A percentile compares a stretch with the other conserved stretches of the same genome.
Evolutionary conservation across 805 yeast genomes (phyloP).

Genomic region (Lipomyces mesembrius): DNA sequence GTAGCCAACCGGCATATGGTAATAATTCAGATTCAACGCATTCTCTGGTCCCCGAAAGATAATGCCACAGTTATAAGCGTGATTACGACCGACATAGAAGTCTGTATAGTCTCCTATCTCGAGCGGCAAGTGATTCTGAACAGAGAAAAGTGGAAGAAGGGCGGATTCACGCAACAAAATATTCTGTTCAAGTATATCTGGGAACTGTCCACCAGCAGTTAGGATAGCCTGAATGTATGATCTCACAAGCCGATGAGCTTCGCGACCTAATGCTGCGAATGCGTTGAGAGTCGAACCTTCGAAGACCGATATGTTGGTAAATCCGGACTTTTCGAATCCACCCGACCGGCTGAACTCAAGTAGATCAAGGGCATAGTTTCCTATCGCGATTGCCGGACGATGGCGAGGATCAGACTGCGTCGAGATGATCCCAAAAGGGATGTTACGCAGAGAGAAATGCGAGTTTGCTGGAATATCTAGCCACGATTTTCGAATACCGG

Average conservation of each 20-base stretch:
- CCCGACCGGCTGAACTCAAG: constrained; percentile 28
- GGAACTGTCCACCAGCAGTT: constrained; percentile 26
- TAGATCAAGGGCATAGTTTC: constrained; percentile 38
- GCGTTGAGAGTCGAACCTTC: constrained; percentile 30
- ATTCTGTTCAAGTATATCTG: constrained; percentile 34
- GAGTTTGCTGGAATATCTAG: constrained; percentile 4
- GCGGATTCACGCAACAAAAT: constrained; percentile 18
- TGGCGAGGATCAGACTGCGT: constrained; percentile 17
- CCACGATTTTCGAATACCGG: constrained; percentile 8
- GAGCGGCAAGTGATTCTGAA: constrained; percentile 33
- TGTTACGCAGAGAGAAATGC: constrained; percentile 40
- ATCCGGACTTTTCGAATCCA: constrained; percentile 18
- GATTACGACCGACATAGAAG: constrained; percentile 40
- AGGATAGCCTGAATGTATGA: constrained; percentile 32
- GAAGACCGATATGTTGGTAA: constrained; percentile 26
- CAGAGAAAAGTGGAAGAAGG: constrained; percentile 7
- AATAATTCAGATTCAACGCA: constrained; percentile 40
- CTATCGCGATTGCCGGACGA: constrained; percentile 38
- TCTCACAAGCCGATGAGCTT: constrained; percentile 26
- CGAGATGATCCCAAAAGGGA: constrained; percentile 40
- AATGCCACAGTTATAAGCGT: constrained; percentile 40
- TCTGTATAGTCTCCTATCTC: constrained; percentile 42
- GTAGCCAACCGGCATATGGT: constrained; percentile 41
- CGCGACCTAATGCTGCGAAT: constrained; percentile 37
- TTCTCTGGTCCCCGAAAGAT: constrained; percentile 39